Evolutionary conservation across 2,329 filamentous ascomycete species (phyloP).

Genomic region (Neonectria magnoliae): DNA sequence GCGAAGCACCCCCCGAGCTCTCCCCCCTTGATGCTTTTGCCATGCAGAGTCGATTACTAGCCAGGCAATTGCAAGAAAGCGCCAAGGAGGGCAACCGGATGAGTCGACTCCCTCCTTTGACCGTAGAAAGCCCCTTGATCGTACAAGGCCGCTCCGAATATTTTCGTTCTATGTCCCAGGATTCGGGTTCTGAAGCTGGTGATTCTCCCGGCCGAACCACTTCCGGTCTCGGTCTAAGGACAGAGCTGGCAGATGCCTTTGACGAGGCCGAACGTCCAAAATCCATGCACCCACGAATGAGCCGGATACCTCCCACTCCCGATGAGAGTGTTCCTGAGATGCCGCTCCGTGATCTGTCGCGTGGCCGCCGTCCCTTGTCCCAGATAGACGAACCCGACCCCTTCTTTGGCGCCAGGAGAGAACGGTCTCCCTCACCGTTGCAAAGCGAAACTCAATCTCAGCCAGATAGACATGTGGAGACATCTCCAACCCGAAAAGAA

Average conservation of each 20-base stretch:
- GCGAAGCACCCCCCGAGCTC: slow-evolving; percentile 86
- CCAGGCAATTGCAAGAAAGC: slow-evolving; percentile 85
- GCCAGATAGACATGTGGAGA: slow-evolving; percentile 40
- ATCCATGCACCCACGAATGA: slow-evolving; percentile 81
- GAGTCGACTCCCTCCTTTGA: slow-evolving; percentile 85
- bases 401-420: slow-evolving; percentile 64
- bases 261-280: slow-evolving; percentile 66
- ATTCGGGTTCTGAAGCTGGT: slow-evolving; percentile 60
- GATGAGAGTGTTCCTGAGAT: slow-evolving; percentile 59
- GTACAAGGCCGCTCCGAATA: slow-evolving; percentile 80
- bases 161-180: slow-evolving; percentile 78
- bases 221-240: slow-evolving; percentile 57
- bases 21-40: slow-evolving; percentile 97
- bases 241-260: slow-evolving; percentile 67
- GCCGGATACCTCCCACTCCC: slow-evolving; percentile 65
- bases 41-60: slow-evolving; percentile 86
- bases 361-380: slow-evolving; percentile 54
- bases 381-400: slow-evolving; percentile 52
- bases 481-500: slow-evolving; percentile 47
- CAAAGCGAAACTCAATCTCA: slow-evolving; percentile 51
- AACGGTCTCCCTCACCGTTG: slow-evolving; percentile 67
- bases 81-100: slow-evolving; percentile 79
- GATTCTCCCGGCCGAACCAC: slow-evolving; percentile 42
- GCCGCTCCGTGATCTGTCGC: slow-evolving; percentile 53
- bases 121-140: slow-evolving; percentile 82